Evolutionary conservation across 768 basidiomycete genomes (phyloP).

Genomic region (Tulasnella sp.): DNA sequence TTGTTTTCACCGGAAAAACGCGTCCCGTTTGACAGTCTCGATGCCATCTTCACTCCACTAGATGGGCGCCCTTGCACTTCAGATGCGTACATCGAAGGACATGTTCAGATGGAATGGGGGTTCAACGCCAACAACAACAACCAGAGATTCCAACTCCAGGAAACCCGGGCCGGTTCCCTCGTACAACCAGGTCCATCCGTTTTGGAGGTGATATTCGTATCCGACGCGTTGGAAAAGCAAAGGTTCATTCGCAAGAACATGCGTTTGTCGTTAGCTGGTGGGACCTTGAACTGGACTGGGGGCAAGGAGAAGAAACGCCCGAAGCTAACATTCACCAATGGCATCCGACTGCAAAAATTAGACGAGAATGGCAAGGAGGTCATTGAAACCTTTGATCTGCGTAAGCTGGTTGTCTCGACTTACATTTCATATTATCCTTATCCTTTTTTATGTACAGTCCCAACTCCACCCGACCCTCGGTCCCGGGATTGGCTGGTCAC

Average conservation of each 20-base stretch:
- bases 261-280: background rate
- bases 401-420: background rate
- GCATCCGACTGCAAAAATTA: background rate
- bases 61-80: background rate
- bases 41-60: background rate
- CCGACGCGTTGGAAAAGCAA: background rate
- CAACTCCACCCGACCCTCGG: background rate
- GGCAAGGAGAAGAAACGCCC: background rate
- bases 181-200: background rate
- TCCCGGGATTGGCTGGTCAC: background rate
- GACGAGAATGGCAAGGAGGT: background rate
- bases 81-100: background rate
- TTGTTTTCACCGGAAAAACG: background rate
- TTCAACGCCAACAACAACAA: background rate
- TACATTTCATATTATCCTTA: background rate
- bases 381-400: background rate
- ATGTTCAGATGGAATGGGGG: background rate
- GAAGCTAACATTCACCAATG: background rate
- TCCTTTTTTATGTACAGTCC: background rate
- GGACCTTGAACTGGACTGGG: background rate
- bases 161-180: background rate
- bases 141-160: background rate
- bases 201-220: background rate
- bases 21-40: background rate
- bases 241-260: background rate